phyloP scores from a whole-genome alignment of 306 rosid genomes.

The Cucumis cinereus region DNA sequence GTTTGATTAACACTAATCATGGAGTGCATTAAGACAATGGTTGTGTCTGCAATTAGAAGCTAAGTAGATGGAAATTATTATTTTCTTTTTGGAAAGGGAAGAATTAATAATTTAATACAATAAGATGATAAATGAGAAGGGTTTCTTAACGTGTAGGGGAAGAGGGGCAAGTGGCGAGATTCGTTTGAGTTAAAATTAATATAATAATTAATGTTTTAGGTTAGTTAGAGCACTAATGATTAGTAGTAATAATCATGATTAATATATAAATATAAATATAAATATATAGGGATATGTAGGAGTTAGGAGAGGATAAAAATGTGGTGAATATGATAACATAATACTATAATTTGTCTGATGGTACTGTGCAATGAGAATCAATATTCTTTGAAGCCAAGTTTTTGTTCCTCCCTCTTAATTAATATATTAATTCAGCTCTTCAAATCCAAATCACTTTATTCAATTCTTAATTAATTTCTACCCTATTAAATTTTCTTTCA shows the following conservation, averaged over 20 bases:
- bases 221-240: constrained; percentile 38
- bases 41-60: neutral
- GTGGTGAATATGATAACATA: constrained; percentile 16
- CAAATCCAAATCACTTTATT: neutral
- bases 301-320: neutral
- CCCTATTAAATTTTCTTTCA: neutral
- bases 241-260: constrained; percentile 14
- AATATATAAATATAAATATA: no score
- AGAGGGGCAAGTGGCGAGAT: neutral
- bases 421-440: neutral
- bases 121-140: neutral
- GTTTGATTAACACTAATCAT: neutral
- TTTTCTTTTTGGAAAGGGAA: neutral
- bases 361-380: constrained; percentile 15
- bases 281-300: no score
- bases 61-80: neutral
- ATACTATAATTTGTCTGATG: constrained; percentile 33
- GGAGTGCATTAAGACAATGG: neutral
- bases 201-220: neutral
- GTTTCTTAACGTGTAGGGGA: constrained; percentile 1
- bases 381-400: constrained; percentile 7
- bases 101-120: neutral
- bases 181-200: neutral
- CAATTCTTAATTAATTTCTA: neutral
- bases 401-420: neutral